A percentile compares a stretch with the other conserved stretches of the same genome.
phyloP scores from a whole-genome alignment of 169 alveolate genomes.

The Theileria parva region DNA sequence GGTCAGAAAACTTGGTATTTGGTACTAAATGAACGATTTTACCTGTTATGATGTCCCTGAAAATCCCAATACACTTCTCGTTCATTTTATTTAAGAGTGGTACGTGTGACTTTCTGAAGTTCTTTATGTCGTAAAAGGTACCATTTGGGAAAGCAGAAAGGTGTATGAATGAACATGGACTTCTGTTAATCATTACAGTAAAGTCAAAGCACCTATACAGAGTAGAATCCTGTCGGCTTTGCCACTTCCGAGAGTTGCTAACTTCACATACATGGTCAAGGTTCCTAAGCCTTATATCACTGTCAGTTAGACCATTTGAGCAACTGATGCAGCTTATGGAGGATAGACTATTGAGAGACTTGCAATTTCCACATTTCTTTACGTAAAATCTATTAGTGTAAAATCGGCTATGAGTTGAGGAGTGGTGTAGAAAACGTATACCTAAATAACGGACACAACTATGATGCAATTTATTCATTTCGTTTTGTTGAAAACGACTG shows the following conservation, averaged over 20 bases:
- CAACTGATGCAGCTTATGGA: constrained; percentile 46
- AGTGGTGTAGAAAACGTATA: constrained; percentile 47
- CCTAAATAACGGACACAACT: not conserved
- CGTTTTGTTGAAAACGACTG: constrained; percentile 10
- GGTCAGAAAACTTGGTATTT: not conserved
- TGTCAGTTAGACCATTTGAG: constrained; percentile 37
- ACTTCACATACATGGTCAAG: constrained; percentile 49
- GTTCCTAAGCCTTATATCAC: constrained; percentile 46
- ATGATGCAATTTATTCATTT: not conserved
- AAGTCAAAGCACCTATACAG: constrained; percentile 62
- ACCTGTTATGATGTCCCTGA: constrained; percentile 25
- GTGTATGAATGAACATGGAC: constrained; percentile 55
- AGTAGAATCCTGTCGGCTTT: not conserved
- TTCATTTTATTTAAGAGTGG: constrained; percentile 37
- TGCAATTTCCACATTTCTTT: constrained; percentile 56
- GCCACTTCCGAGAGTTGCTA: constrained; percentile 35
- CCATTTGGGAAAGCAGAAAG: constrained; percentile 66
- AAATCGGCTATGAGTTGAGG: constrained; percentile 47
- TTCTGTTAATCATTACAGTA: constrained; percentile 39
- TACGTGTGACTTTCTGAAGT: constrained; percentile 60
- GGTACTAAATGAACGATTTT: not conserved
- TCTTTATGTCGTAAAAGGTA: constrained; percentile 65
- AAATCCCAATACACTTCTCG: constrained; percentile 5
- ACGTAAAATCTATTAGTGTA: constrained; percentile 61
- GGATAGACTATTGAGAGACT: constrained; percentile 43